phyloP scores from a whole-genome alignment of 352 stramenopile species.

The Globisporangium cystogenes region DNA sequence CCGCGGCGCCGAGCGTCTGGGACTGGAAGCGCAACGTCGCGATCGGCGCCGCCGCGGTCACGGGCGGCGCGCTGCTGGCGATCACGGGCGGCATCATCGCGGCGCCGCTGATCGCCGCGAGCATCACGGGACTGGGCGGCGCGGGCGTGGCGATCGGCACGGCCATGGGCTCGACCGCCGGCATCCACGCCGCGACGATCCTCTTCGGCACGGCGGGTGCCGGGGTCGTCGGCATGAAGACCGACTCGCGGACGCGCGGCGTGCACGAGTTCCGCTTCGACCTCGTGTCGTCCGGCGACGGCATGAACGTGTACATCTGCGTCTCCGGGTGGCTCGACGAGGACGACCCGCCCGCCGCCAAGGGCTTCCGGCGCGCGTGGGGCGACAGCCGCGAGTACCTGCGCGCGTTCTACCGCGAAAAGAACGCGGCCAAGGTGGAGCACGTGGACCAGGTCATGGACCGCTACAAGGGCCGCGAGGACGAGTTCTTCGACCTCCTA shows the following conservation, averaged over 20 bases:
- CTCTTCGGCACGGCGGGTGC: slow-evolving; percentile 79
- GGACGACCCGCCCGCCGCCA: slow-evolving; percentile 37
- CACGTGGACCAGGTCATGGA: slow-evolving; percentile 78
- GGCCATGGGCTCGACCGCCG: slow-evolving; percentile 40
- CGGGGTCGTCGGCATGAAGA: slow-evolving; percentile 76
- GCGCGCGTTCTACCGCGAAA: slow-evolving; percentile 61
- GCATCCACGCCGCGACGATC: slow-evolving; percentile 63
- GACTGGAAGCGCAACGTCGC: slow-evolving; percentile 78
- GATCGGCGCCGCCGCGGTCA: slow-evolving; percentile 67
- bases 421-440: slow-evolving; percentile 69
- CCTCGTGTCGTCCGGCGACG: slow-evolving; percentile 66
- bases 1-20: slow-evolving; percentile 46
- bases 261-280: slow-evolving; percentile 83
- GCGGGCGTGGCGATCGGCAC: slow-evolving; percentile 62
- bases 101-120: slow-evolving; percentile 49
- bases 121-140: slow-evolving; percentile 54
- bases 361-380: slow-evolving; percentile 71
- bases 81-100: slow-evolving; percentile 66
- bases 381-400: slow-evolving; percentile 78
- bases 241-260: slow-evolving; percentile 59
- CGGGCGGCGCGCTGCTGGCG: slow-evolving; percentile 63
- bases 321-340: slow-evolving; percentile 81
- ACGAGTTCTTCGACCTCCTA: slow-evolving; percentile 77
- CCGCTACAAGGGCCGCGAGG: slow-evolving; percentile 77
- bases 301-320: slow-evolving; percentile 89